Evolutionary conservation across 306 rosid genomes (phyloP), one percentile per base, ranked within the genome.

Genomic region (Dryas drummondii): DNA sequence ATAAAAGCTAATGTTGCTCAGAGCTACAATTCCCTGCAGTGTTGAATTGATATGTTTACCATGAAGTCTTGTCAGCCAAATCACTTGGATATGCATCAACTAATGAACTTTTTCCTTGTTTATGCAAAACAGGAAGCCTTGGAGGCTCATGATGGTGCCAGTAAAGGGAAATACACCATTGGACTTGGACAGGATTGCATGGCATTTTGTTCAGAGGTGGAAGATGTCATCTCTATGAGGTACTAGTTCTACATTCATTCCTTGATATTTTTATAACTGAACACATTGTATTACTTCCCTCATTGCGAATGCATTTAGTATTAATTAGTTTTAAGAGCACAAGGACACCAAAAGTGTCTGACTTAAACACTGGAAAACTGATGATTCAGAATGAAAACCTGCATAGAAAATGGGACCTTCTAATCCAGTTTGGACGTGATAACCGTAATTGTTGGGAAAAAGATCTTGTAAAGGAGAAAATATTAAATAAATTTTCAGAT

Each of bases 221-320:
- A 96, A 89, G 99, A 96, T 88, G 96, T 96, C 83, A 90, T 96
- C 86, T 96, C 99, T 14, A 92, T 96, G 99, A 96, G 99, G 99
- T 94, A 73, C 37, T 71, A 62, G 56, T 63, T 75, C 69, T 70
- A 42, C 17, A 67, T 80, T 49, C 58, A 12, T 51, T 63, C 74
- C 16, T 63, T 50, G 27, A 67, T 26, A 66, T 4, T 65, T 62
- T 47, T 10, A 17, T 51, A 63, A 10, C 5, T 14, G 13, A 53
- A 52, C 65, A 1, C 75, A 55, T 19, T 7, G 42, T 54, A 45
- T 66, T 60, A 15, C 7, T 48, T 66, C 41, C 54, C 8, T 27
- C 8, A 44, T 47, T 62, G 64, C 62, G 8, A 44, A 46, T 76
- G 77, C 53, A 15, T 47, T 42, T 44, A 17, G 64, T 11, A 40